Evolutionary conservation across 176 grass and related monocot species (phyloP).

Genomic region (Rhynchospora pubera): DNA sequence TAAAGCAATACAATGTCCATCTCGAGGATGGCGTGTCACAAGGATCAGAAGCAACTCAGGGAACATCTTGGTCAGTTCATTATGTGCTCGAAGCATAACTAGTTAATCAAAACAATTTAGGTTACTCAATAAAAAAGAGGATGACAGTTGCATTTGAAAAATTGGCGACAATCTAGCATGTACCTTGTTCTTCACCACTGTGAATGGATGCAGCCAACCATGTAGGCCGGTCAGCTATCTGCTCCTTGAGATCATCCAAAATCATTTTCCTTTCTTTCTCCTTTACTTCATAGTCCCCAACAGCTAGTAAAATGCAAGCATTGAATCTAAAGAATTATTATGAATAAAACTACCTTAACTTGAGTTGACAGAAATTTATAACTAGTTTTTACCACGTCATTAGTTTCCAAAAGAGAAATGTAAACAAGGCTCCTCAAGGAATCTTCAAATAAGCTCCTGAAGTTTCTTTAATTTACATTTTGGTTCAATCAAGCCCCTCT

Average conservation of each 20-base stretch:
- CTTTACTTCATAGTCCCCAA: slow-evolving; percentile 45
- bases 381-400: too few relatives aligned
- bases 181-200: slow-evolving; percentile 74
- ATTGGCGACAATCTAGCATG: background rate
- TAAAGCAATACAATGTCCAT: slow-evolving; percentile 41
- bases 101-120: slow-evolving; percentile 11
- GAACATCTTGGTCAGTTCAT: slow-evolving; percentile 51
- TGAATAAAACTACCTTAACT: background rate
- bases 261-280: slow-evolving; percentile 41
- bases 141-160: background rate
- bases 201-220: slow-evolving; percentile 91
- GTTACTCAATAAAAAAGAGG: background rate
- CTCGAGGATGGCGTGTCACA: slow-evolving; percentile 69
- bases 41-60: slow-evolving; percentile 55
- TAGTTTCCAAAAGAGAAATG: too few relatives aligned
- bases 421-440: background rate
- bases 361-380: background rate
- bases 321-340: background rate
- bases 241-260: slow-evolving; percentile 42
- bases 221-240: slow-evolving; percentile 47
- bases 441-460: slow-evolving; percentile 11
- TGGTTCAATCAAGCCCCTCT: background rate
- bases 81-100: slow-evolving; percentile 74
- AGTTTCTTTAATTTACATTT: background rate
- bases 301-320: slow-evolving; percentile 34